A percentile compares a stretch with the other conserved stretches of the same genome.
phyloP scores from a whole-genome alignment of 495 filamentous ascomycete genomes.

The Pseudevernia furfuracea region DNA sequence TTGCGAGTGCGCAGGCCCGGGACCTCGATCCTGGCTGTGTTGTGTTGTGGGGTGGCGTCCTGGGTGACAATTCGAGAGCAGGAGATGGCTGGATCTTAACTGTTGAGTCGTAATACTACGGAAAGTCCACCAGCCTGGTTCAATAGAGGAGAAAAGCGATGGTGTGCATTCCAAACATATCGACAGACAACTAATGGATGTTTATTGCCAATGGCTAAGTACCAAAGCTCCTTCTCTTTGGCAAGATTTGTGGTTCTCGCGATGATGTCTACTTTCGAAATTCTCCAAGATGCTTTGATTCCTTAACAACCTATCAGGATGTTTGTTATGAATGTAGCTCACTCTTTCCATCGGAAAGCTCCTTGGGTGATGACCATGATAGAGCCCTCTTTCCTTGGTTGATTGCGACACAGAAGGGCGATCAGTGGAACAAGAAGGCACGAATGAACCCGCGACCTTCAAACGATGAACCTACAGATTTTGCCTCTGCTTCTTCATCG shows the following conservation, averaged over 20 bases:
- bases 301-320: no score
- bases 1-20: constrained; percentile 30
- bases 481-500: background rate
- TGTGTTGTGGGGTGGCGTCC: constrained; percentile 43
- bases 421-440: background rate
- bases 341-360: background rate
- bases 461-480: background rate
- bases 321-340: no score
- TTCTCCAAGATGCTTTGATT: no score
- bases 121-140: background rate
- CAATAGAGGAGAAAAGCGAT: background rate
- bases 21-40: constrained; percentile 29
- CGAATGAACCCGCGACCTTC: background rate
- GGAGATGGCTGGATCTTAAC: constrained; percentile 40
- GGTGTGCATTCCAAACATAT: background rate
- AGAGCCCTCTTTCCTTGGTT: background rate
- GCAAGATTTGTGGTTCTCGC: background rate
- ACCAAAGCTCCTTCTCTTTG: background rate
- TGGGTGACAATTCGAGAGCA: constrained; percentile 39
- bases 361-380: background rate
- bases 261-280: background rate
- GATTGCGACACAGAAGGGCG: background rate
- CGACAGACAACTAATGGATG: background rate
- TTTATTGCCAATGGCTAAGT: background rate
- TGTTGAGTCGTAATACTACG: constrained; percentile 13